phyloP scores from a whole-genome alignment of 164 flowering plant species.

The Nymphaea colorata region DNA sequence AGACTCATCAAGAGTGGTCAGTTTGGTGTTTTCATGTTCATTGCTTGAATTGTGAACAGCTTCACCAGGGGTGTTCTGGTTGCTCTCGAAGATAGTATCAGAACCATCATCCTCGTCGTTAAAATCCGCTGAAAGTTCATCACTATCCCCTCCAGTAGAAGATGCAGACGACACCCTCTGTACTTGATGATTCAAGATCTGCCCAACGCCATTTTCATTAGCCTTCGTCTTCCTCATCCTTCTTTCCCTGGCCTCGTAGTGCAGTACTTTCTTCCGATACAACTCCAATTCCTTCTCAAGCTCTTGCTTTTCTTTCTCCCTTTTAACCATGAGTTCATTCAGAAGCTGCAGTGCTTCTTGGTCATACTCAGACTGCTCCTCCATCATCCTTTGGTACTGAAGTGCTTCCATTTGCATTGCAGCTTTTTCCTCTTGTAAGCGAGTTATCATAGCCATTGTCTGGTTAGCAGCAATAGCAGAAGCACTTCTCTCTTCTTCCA shows the following conservation, averaged over 20 bases:
- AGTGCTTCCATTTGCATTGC: slow-evolving; percentile 80
- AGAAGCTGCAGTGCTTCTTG: slow-evolving; percentile 50
- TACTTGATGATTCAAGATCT: slow-evolving; percentile 12
- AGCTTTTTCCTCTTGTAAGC: slow-evolving; percentile 82
- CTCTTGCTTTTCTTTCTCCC: slow-evolving; percentile 47
- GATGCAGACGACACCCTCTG: slow-evolving; percentile 19
- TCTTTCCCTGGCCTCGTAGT: slow-evolving; percentile 6
- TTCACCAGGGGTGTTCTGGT: slow-evolving; percentile 6
- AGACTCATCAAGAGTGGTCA: slow-evolving; percentile 8
- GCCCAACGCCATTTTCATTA: slow-evolving; percentile 23
- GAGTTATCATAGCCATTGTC: slow-evolving; percentile 92
- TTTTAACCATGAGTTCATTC: slow-evolving; percentile 40
- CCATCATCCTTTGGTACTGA: slow-evolving; percentile 95
- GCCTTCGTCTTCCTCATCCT: slow-evolving; percentile 11
- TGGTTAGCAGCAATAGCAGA: slow-evolving; percentile 71
- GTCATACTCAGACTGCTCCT: slow-evolving; percentile 86
- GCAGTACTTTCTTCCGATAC: slow-evolving; percentile 26
- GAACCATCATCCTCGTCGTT: slow-evolving; percentile 6
- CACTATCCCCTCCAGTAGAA: slow-evolving; percentile 13
- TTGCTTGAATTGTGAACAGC: neutral
- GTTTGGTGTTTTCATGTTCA: slow-evolving; percentile 10
- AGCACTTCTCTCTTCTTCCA: slow-evolving; percentile 84
- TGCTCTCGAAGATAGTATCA: slow-evolving; percentile 3
- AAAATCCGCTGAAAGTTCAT: slow-evolving; percentile 10
- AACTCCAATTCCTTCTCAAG: slow-evolving; percentile 41